Conservation (phyloP, 2,329 filamentous ascomycete genomes). For the Eutypella sp. region DNA sequence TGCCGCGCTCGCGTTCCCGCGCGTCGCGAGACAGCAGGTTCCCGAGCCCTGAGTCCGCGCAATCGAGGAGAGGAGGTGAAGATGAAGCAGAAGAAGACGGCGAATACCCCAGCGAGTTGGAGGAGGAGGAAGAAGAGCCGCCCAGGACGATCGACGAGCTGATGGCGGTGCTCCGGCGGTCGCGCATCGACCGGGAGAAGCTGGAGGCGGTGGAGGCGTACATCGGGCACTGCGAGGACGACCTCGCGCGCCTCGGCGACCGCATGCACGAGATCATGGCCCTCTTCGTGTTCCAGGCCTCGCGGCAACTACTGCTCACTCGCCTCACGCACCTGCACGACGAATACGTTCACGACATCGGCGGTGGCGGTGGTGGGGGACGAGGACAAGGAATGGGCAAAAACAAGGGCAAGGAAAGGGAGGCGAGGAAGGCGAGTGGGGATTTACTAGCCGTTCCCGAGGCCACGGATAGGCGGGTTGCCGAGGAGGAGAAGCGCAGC, state of each 20-base stretch:
- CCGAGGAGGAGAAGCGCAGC: slow-evolving; percentile 18
- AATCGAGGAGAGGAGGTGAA: too few relatives aligned
- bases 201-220: slow-evolving; percentile 79
- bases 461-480: slow-evolving; percentile 10
- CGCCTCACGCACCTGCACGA: slow-evolving; percentile 63
- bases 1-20: not conserved
- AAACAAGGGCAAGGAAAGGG: slow-evolving; percentile 9
- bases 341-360: slow-evolving; percentile 41
- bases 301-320: slow-evolving; percentile 69
- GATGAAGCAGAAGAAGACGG: too few relatives aligned
- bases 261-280: slow-evolving; percentile 83
- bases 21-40: slow-evolving; percentile 29
- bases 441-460: slow-evolving; percentile 15
- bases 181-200: slow-evolving; percentile 86
- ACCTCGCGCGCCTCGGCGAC: slow-evolving; percentile 69
- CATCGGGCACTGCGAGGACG: slow-evolving; percentile 68
- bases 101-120: slow-evolving; percentile 20
- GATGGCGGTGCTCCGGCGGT: slow-evolving; percentile 60
- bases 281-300: slow-evolving; percentile 84
- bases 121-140: slow-evolving; percentile 36
- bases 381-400: slow-evolving; percentile 18
- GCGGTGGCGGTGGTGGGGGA: slow-evolving; percentile 22
- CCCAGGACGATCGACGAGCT: slow-evolving; percentile 64
- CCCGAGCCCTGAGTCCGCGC: too few relatives aligned
- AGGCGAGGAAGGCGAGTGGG: slow-evolving; percentile 25